Conservation (phyloP, 345 rosid species). For the Gossypium raimondii region DNA sequence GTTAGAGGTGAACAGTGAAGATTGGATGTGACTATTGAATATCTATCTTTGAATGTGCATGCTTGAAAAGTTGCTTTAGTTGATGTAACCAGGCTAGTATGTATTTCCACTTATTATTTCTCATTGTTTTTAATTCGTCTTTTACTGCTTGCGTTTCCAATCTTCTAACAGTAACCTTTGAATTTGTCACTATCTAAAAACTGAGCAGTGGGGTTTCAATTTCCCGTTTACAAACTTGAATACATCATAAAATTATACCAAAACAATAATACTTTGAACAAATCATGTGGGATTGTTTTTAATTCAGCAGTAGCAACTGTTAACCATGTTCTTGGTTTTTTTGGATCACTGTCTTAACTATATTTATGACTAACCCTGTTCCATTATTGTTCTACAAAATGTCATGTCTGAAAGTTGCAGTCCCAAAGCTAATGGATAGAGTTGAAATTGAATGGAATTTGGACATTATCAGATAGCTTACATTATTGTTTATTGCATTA, state of each 20-base stretch:
- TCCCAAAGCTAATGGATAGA: background rate
- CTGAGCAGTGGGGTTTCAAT: background rate
- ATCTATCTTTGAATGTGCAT: background rate
- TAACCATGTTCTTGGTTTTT: conserved; percentile 1
- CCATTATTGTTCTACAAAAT: background rate
- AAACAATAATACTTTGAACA: conserved; percentile 5
- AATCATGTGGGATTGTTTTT: conserved; percentile 22
- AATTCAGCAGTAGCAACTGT: background rate
- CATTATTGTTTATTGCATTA: background rate
- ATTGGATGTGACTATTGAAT: no score
- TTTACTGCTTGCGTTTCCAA: conserved; percentile 6
- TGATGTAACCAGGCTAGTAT: background rate
- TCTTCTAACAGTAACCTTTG: conserved; percentile 6
- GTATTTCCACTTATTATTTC: background rate
- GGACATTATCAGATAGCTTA: background rate
- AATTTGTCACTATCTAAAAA: background rate
- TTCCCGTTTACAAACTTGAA: background rate
- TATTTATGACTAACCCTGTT: background rate
- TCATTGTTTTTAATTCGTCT: background rate
- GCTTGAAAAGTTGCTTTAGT: background rate
- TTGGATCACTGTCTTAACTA: conserved; percentile 7
- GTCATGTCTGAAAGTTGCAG: conserved; percentile 1
- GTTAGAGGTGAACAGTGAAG: no score
- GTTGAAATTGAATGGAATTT: background rate
- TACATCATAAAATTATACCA: background rate